Evolutionary conservation across 495 filamentous ascomycete species (phyloP).

Genomic region (Endocarpon pusillum): DNA sequence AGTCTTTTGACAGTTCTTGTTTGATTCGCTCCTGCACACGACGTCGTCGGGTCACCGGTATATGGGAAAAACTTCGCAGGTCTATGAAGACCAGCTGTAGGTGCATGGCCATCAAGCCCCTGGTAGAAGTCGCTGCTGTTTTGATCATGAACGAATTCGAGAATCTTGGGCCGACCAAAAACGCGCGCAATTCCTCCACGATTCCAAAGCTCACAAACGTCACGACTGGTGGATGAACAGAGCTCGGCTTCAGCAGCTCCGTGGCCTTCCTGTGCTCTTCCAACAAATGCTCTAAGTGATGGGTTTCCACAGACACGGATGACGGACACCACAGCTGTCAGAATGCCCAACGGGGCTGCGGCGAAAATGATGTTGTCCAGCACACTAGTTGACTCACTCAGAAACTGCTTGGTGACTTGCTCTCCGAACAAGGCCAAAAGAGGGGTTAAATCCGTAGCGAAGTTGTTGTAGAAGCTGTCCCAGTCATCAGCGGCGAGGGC

Average conservation of each 20-base stretch:
- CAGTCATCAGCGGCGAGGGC: slow-evolving; percentile 16
- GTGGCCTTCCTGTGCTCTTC: slow-evolving; percentile 27
- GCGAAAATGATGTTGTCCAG: slow-evolving; percentile 38
- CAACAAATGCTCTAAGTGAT: slow-evolving; percentile 35
- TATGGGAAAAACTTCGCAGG: background rate
- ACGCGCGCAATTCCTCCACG: slow-evolving; percentile 25
- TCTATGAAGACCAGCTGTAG: background rate
- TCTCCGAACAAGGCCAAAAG: slow-evolving; percentile 40
- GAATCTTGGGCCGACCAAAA: slow-evolving; percentile 22
- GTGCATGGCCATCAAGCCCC: background rate
- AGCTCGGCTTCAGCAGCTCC: slow-evolving; percentile 25
- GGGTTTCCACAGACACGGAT: slow-evolving; percentile 35
- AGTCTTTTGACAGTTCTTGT: background rate
- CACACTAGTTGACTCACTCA: slow-evolving; percentile 31
- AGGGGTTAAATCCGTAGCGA: slow-evolving; percentile 31
- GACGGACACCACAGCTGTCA: slow-evolving; percentile 34
- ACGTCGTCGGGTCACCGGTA: background rate
- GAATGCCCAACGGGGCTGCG: slow-evolving; percentile 34
- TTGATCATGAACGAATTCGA: slow-evolving; percentile 21
- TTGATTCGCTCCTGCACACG: background rate
- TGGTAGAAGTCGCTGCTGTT: slow-evolving; percentile 1
- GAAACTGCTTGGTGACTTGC: slow-evolving; percentile 37
- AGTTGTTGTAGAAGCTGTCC: slow-evolving; percentile 37
- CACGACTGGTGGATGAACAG: slow-evolving; percentile 9
- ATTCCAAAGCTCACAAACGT: slow-evolving; percentile 23